A percentile compares a stretch with the other conserved stretches of the same genome.
phyloP scores from a whole-genome alignment of 495 filamentous ascomycete genomes.

The Neurospora sp. region DNA sequence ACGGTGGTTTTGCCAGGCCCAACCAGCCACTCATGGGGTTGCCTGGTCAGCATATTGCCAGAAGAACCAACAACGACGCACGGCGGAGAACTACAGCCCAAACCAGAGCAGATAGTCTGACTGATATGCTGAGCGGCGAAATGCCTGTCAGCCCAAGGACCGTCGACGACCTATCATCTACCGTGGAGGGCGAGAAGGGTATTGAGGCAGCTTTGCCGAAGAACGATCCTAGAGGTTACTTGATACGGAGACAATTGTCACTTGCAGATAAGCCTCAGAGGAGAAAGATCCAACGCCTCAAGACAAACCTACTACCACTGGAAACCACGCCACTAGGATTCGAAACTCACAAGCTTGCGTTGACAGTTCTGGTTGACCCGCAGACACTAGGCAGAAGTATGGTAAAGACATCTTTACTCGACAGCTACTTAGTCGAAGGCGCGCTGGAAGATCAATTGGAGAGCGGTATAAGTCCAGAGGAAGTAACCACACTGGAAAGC shows the following conservation, averaged over 20 bases:
- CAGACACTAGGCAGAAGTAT: conserved; percentile 1
- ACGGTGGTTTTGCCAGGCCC: neutral
- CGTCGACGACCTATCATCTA: neutral
- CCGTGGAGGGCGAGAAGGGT: neutral
- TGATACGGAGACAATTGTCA: conserved; percentile 31
- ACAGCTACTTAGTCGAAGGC: conserved; percentile 8
- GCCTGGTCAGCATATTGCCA: neutral
- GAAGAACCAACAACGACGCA: neutral
- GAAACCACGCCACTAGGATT: conserved; percentile 25
- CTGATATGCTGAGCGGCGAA: neutral
- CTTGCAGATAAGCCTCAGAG: conserved; percentile 13
- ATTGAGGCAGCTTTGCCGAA: conserved; percentile 18
- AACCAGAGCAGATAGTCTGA: neutral
- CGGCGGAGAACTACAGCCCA: neutral
- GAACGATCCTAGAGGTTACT: conserved; percentile 29
- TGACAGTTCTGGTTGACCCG: conserved; percentile 9
- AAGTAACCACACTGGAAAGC: neutral
- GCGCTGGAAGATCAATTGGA: neutral
- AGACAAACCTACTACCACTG: conserved; percentile 35
- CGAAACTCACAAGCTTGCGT: conserved; percentile 17
- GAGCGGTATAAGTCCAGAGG: neutral
- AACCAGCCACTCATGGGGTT: neutral
- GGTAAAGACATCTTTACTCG: neutral
- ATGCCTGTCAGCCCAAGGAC: neutral
- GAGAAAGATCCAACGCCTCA: conserved; percentile 24